Percentiles rank a stretch among this genome's conserved stretches.
phyloP scores from a whole-genome alignment of 805 yeast species.

The Helenozyma rhizophorensis region DNA sequence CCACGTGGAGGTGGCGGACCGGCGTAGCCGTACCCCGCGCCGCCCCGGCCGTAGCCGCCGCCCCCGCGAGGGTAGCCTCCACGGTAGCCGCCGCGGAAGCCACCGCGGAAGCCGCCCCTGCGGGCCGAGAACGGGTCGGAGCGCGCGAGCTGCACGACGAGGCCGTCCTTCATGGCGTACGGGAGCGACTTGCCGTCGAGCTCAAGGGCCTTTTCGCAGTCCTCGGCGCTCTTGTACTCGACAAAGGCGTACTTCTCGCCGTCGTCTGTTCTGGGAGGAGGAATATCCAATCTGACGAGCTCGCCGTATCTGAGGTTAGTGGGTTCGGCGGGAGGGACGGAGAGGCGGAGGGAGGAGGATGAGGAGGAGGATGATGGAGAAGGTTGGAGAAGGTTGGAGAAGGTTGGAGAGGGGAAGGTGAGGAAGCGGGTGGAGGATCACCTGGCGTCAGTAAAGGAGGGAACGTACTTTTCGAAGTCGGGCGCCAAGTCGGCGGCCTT shows the following conservation, averaged over 20 bases:
- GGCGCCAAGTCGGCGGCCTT: slow-evolving; percentile 57
- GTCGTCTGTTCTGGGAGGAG: slow-evolving; percentile 58
- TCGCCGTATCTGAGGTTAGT: slow-evolving; percentile 45
- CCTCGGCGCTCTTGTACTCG: slow-evolving; percentile 48
- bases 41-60: slow-evolving; percentile 19
- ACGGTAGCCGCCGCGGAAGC: slow-evolving; percentile 16
- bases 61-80: slow-evolving; percentile 14
- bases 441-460: slow-evolving; percentile 1
- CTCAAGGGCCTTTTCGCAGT: slow-evolving; percentile 51
- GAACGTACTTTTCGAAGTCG: slow-evolving; percentile 56
- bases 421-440: slow-evolving; percentile 1
- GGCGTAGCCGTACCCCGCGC: slow-evolving; percentile 16
- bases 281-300: slow-evolving; percentile 54
- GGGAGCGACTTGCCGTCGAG: slow-evolving; percentile 44
- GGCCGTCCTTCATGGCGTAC: slow-evolving; percentile 35
- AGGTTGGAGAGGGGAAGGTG: slow-evolving; percentile 4
- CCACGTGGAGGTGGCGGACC: slow-evolving; percentile 10
- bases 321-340: slow-evolving; percentile 2
- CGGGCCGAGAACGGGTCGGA: slow-evolving; percentile 47
- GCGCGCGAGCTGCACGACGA: slow-evolving; percentile 53
- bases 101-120: slow-evolving; percentile 19
- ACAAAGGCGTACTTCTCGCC: slow-evolving; percentile 63
- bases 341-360: slow-evolving; percentile 1
- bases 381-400: slow-evolving; percentile 2
- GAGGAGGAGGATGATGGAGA: slow-evolving; percentile 2